Conservation (phyloP, 805 yeast species). For the Candida sphagnicola region DNA sequence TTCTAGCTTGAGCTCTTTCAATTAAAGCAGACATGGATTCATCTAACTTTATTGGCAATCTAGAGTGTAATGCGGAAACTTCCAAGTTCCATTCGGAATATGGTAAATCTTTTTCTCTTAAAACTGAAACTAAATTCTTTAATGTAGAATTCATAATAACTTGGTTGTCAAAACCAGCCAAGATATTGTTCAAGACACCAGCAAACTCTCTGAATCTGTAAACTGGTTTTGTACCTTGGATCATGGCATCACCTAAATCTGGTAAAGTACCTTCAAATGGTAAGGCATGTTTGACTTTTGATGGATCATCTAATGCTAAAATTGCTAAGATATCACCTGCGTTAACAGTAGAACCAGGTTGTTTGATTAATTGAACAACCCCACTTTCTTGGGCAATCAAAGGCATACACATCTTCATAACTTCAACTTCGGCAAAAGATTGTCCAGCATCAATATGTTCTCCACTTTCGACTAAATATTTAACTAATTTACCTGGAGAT, state of each 20-base stretch:
- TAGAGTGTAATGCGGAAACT: conserved; percentile 86
- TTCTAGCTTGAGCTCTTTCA: conserved; percentile 59
- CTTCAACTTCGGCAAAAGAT: conserved; percentile 97
- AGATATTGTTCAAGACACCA: conserved; percentile 67
- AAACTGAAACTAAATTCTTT: conserved; percentile 62
- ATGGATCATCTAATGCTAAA: conserved; percentile 90
- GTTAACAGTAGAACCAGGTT: conserved; percentile 94
- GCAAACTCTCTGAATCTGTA: conserved; percentile 63
- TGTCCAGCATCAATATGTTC: conserved; percentile 90
- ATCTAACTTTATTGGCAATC: conserved; percentile 79
- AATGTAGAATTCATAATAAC: conserved; percentile 86
- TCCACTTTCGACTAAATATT: conserved; percentile 90
- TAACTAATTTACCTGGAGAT: conserved; percentile 96
- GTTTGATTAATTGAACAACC: conserved; percentile 85
- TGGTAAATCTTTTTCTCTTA: conserved; percentile 81
- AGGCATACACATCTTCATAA: conserved; percentile 99
- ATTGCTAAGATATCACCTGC: conserved; percentile 98
- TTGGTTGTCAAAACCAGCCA: conserved; percentile 93
- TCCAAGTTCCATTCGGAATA: conserved; percentile 87
- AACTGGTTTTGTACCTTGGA: conserved; percentile 80
- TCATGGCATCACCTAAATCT: conserved; percentile 75
- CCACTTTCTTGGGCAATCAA: conserved; percentile 92
- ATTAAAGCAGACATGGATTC: conserved; percentile 59
- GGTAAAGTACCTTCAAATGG: conserved; percentile 95
- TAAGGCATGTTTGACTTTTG: conserved; percentile 93